These are phyloP conservation scores for Hysterium pulicare DNA, from an alignment of 2,329 filamentous ascomycete species.

Conservation along the genomic window DNA sequence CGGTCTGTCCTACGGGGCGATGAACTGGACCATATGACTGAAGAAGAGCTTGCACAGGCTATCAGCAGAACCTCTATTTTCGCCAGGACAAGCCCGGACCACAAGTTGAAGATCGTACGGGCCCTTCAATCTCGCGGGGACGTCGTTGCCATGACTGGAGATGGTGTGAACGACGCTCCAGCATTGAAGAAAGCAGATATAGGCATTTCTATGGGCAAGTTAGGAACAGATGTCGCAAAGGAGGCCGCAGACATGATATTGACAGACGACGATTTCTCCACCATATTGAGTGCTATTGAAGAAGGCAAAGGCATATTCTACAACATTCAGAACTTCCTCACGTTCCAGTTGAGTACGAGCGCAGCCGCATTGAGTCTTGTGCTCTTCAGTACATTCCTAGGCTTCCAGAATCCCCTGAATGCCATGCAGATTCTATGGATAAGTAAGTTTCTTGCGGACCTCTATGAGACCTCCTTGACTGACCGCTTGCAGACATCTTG, in stretches of 20 bases:
- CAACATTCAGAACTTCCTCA: constrained; percentile 99
- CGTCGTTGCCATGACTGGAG: constrained; percentile 98
- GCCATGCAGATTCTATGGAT: constrained; percentile 99
- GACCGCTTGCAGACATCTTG: constrained; percentile 72
- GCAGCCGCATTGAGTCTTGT: constrained; percentile 90
- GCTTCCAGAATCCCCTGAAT: constrained; percentile 93
- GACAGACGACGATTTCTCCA: constrained; percentile 85
- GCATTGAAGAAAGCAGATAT: constrained; percentile 97
- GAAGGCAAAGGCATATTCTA: constrained; percentile 99
- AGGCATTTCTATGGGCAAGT: constrained; percentile 91
- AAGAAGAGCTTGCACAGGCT: constrained; percentile 76
- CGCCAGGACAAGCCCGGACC: constrained; percentile 91
- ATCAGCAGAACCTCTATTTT: constrained; percentile 92
- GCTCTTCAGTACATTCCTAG: constrained; percentile 85
- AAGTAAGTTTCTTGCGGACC: constrained; percentile 59
- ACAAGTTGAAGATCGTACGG: constrained; percentile 95
- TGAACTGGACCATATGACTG: constrained; percentile 89
- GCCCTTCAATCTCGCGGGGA: constrained; percentile 90
- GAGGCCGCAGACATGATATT: constrained; percentile 93
- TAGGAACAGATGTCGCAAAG: constrained; percentile 96
- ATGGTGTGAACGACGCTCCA: constrained; percentile 96
- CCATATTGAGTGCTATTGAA: constrained; percentile 91
- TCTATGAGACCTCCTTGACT: constrained; percentile 10
- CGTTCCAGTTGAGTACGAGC: constrained; percentile 96
- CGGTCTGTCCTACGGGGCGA: constrained; percentile 79